These are phyloP conservation scores for Flaveria ramosissima DNA, from an alignment of 129 eudicot genomes.

Conservation along the genomic window DNA sequence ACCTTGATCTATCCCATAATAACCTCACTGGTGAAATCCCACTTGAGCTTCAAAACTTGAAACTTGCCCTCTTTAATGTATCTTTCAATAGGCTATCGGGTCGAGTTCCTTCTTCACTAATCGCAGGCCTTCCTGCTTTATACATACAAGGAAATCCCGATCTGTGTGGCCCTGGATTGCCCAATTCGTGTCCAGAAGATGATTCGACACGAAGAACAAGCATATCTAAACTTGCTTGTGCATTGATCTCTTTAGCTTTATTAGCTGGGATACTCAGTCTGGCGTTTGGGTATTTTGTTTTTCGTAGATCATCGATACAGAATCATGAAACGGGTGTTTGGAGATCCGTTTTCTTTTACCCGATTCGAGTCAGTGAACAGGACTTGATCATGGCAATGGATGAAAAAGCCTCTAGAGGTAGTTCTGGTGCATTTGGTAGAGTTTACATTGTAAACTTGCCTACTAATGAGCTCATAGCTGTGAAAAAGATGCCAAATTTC, in stretches of 20 bases:
- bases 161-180: conserved; percentile 71
- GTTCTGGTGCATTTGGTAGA: conserved; percentile 69
- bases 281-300: conserved; percentile 43
- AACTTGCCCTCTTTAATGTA: conserved; percentile 91
- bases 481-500: conserved; percentile 57
- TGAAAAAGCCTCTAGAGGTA: conserved; percentile 62
- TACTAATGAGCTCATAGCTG: conserved; percentile 77
- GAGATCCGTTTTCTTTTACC: conserved; percentile 85
- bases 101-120: conserved; percentile 54
- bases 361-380: conserved; percentile 73
- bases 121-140: conserved; percentile 89
- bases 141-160: conserved; percentile 81
- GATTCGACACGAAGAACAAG: conserved; percentile 32
- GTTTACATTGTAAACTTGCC: conserved; percentile 73
- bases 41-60: conserved; percentile 73
- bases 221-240: conserved; percentile 47
- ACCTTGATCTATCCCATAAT: conserved; percentile 85
- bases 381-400: conserved; percentile 76
- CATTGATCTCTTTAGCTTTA: conserved; percentile 59
- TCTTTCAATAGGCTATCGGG: conserved; percentile 84
- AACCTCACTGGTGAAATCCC: conserved; percentile 88
- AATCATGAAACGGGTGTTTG: conserved; percentile 51
- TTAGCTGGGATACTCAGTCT: conserved; percentile 45
- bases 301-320: conserved; percentile 44
- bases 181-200: conserved; percentile 52